Conservation (phyloP, 352 stramenopile genomes). For the Globisporangium apiculatum region DNA sequence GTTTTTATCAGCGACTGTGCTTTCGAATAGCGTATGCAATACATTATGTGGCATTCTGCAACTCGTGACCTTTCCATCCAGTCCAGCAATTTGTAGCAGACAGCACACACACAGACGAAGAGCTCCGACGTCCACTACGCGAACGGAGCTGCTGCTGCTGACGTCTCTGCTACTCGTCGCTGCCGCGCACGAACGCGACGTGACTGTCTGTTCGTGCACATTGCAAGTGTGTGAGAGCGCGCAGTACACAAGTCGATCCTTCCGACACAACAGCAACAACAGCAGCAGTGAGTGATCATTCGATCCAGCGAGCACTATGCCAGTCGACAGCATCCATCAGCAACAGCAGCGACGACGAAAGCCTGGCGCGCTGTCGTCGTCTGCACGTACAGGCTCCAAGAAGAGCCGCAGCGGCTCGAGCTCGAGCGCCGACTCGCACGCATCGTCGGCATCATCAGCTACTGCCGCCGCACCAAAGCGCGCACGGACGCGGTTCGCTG, state of each 20-base stretch:
- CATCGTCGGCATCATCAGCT: background rate
- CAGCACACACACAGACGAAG: background rate
- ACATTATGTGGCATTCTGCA: background rate
- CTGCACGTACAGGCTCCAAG: background rate
- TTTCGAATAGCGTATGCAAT: background rate
- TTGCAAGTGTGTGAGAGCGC: too few relatives aligned
- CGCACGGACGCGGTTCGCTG: constrained; percentile 47
- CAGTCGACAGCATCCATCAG: background rate
- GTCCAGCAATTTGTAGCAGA: too few relatives aligned
- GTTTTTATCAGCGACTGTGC: background rate
- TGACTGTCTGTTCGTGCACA: too few relatives aligned
- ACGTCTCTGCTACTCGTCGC: background rate
- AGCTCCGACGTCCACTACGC: background rate
- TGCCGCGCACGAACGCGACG: background rate
- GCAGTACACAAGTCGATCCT: background rate
- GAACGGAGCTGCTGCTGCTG: background rate
- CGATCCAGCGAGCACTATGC: background rate
- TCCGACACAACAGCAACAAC: background rate
- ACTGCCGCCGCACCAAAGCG: constrained; percentile 23
- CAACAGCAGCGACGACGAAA: background rate
- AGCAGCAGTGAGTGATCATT: background rate
- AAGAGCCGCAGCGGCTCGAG: constrained; percentile 3
- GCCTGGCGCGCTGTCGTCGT: constrained; percentile 1
- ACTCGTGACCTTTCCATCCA: too few relatives aligned
- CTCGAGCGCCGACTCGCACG: background rate